Conservation (phyloP, 2,329 filamentous ascomycete genomes). For the Aspergillus sp. region DNA sequence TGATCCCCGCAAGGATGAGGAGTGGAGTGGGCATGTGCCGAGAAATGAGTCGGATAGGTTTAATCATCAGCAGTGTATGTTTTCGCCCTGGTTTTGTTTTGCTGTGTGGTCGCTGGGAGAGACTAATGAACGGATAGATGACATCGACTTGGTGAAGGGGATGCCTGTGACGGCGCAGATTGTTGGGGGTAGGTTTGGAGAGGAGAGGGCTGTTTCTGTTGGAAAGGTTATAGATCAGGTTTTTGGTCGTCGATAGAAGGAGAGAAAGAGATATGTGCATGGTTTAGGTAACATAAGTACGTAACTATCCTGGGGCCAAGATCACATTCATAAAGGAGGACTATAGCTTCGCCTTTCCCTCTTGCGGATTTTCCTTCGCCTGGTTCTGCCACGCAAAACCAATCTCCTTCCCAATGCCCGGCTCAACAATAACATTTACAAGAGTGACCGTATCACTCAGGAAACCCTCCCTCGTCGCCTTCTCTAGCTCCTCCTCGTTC, state of each 20-base stretch:
- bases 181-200: conserved; percentile 38
- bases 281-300: background rate
- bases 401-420: conserved; percentile 50
- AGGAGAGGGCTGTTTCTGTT: conserved; percentile 38
- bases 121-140: conserved; percentile 25
- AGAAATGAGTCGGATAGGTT: conserved; percentile 54
- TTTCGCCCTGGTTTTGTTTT: conserved; percentile 11
- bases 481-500: conserved; percentile 56
- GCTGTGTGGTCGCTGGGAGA: background rate
- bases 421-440: conserved; percentile 61
- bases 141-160: conserved; percentile 35
- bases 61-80: conserved; percentile 44
- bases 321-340: background rate
- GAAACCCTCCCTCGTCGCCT: conserved; percentile 57
- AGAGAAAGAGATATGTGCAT: background rate
- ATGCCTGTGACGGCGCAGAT: conserved; percentile 41
- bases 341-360: conserved; percentile 31
- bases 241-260: conserved; percentile 3
- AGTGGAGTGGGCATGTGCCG: conserved; percentile 37
- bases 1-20: conserved; percentile 33
- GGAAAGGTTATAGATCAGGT: conserved; percentile 37
- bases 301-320: background rate
- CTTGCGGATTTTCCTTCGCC: conserved; percentile 22
- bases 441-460: conserved; percentile 52
- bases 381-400: conserved; percentile 42